These are phyloP conservation scores for Schizosaccharomyces lindneri DNA, from an alignment of 805 yeast species.

Conservation along the genomic window DNA sequence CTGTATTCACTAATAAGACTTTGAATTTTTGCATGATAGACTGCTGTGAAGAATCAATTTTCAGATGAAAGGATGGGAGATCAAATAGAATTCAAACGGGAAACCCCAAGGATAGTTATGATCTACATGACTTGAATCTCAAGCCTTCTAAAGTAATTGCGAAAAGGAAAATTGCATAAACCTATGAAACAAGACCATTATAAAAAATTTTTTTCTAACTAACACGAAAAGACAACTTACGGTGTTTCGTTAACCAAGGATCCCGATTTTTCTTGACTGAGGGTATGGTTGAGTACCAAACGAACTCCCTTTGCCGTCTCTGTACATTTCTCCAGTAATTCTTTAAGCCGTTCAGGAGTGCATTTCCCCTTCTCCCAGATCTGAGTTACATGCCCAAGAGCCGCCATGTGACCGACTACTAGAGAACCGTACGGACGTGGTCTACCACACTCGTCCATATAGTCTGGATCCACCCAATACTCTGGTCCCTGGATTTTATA, in stretches of 20 bases:
- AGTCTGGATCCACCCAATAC: slow-evolving; percentile 4
- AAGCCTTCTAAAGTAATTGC: too few relatives aligned
- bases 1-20: too few relatives aligned
- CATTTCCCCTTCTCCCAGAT: slow-evolving; percentile 21
- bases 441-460: not conserved
- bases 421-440: slow-evolving; percentile 2
- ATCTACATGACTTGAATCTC: too few relatives aligned
- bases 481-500: not conserved
- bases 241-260: not conserved
- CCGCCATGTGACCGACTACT: slow-evolving; percentile 24
- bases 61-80: too few relatives aligned
- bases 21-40: too few relatives aligned
- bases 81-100: too few relatives aligned
- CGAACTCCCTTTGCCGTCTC: not conserved
- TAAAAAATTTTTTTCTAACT: too few relatives aligned
- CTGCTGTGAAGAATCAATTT: too few relatives aligned
- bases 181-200: too few relatives aligned
- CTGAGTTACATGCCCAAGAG: slow-evolving; percentile 29
- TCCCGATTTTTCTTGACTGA: not conserved
- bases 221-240: not conserved
- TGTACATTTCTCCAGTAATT: not conserved
- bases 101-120: too few relatives aligned
- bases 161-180: too few relatives aligned
- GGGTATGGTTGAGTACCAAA: not conserved
- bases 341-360: not conserved